These are phyloP conservation scores for Sanguinoderma infundibulare DNA, from an alignment of 1,284 basidiomycete species.

Conservation along the genomic window DNA sequence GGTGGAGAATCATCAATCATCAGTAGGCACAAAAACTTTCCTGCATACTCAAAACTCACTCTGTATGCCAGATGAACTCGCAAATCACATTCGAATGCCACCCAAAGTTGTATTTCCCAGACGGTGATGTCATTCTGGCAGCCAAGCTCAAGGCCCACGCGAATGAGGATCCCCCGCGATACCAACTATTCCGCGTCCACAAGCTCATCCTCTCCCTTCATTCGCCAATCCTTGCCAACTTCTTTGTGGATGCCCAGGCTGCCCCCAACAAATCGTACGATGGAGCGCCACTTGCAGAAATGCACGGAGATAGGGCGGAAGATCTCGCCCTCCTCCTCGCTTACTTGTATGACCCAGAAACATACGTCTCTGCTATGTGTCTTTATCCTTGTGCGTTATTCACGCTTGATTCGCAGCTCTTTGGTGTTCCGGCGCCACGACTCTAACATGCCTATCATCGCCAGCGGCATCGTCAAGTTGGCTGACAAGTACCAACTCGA, in stretches of 20 bases:
- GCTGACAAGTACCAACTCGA: constrained; percentile 71
- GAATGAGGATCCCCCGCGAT: background rate
- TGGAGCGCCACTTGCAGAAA: constrained; percentile 19
- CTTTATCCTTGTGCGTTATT: constrained; percentile 14
- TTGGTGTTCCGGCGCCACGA: constrained; percentile 20
- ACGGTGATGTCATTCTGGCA: constrained; percentile 69
- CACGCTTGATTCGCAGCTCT: background rate
- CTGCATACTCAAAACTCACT: no score
- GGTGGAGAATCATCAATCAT: no score
- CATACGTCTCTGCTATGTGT: no score
- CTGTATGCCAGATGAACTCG: no score
- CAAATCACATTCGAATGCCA: constrained; percentile 46
- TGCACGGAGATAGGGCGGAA: constrained; percentile 21
- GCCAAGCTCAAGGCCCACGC: constrained; percentile 33
- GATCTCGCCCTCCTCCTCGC: constrained; percentile 49
- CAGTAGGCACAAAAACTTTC: no score
- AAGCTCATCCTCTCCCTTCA: constrained; percentile 66
- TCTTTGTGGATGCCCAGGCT: constrained; percentile 57
- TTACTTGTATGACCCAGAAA: constrained; percentile 54
- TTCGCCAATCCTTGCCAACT: constrained; percentile 65
- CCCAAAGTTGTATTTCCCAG: constrained; percentile 67
- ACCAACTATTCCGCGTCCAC: constrained; percentile 64
- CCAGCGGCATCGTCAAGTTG: constrained; percentile 61
- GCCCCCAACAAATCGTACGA: constrained; percentile 15
- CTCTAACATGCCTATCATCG: constrained; percentile 25